phyloP scores from a whole-genome alignment of 2,329 filamentous ascomycete genomes.

The Colletotrichum liriopes region DNA sequence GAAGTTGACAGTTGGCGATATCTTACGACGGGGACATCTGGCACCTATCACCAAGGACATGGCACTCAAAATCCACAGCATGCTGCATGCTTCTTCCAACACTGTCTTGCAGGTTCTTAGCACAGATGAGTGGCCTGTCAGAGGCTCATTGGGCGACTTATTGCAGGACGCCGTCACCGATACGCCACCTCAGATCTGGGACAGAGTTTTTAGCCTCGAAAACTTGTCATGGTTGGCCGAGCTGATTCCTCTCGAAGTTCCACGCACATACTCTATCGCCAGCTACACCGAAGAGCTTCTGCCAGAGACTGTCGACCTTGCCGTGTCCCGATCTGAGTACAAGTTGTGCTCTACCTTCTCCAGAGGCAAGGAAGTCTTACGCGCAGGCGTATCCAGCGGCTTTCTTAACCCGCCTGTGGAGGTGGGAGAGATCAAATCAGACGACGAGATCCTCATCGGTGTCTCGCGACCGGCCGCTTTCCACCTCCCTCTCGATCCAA shows the following conservation, averaged over 20 bases:
- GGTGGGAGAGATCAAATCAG: constrained; percentile 55
- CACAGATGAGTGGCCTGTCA: constrained; percentile 67
- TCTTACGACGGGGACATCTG: constrained; percentile 67
- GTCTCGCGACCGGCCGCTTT: constrained; percentile 67
- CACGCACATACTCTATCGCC: constrained; percentile 68
- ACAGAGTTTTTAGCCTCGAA: constrained; percentile 63
- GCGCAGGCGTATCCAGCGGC: constrained; percentile 66
- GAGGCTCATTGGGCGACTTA: constrained; percentile 65
- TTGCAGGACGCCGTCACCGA: constrained; percentile 64
- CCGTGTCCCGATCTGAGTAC: constrained; percentile 67
- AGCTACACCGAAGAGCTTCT: constrained; percentile 66
- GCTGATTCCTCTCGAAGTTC: constrained; percentile 64
- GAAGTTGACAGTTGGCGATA: constrained; percentile 61
- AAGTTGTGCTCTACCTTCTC: constrained; percentile 62
- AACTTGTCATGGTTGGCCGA: constrained; percentile 64
- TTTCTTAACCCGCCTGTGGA: constrained; percentile 65
- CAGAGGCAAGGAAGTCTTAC: constrained; percentile 49
- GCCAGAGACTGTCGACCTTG: constrained; percentile 66
- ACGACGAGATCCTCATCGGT: constrained; percentile 67
- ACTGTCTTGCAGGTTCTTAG: constrained; percentile 65
- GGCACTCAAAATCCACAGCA: constrained; percentile 63
- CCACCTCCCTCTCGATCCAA: constrained; percentile 65
- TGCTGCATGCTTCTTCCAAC: constrained; percentile 65
- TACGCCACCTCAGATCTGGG: constrained; percentile 65
- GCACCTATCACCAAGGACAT: constrained; percentile 67